phyloP scores from a whole-genome alignment of 768 basidiomycete species.

The Mycena venus region DNA sequence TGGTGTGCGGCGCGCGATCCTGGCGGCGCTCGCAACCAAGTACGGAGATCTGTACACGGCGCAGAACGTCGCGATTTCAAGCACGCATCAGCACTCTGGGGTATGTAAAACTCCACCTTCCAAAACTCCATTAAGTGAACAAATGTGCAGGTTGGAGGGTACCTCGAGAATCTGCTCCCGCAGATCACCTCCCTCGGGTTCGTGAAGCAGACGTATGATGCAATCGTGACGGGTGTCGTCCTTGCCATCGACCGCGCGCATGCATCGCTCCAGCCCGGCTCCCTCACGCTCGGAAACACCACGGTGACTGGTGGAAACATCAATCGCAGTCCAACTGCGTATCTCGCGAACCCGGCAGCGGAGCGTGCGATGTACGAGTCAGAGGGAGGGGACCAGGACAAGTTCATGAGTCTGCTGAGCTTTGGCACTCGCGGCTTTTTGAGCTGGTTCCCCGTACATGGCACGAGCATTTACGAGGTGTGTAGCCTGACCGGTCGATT shows the following conservation, averaged over 20 bases:
- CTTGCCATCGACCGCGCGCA: conserved; percentile 79
- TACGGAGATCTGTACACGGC: conserved; percentile 77
- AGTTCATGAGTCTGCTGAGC: conserved; percentile 75
- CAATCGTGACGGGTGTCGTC: conserved; percentile 79
- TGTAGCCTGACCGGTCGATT: not conserved
- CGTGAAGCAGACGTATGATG: conserved; percentile 77
- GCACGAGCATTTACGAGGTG: conserved; percentile 84
- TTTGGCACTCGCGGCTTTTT: conserved; percentile 79
- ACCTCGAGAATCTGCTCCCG: conserved; percentile 83
- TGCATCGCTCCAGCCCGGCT: conserved; percentile 68
- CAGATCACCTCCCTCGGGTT: conserved; percentile 83
- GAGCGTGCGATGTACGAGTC: conserved; percentile 74
- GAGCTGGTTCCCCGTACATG: conserved; percentile 85
- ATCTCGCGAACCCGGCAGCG: conserved; percentile 78
- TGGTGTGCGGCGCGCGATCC: conserved; percentile 78
- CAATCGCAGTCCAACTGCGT: conserved; percentile 83
- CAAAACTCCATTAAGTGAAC: not conserved
- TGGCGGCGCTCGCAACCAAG: conserved; percentile 65
- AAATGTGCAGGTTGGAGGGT: conserved; percentile 77
- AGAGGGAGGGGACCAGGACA: conserved; percentile 74
- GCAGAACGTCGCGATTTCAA: conserved; percentile 81
- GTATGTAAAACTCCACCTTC: not conserved
- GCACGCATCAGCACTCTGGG: conserved; percentile 64
- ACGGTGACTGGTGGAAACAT: conserved; percentile 77
- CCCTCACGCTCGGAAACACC: conserved; percentile 75